Evolutionary conservation across 306 rosid species (phyloP).

Genomic region (Cotoneaster glaucophyllus): DNA sequence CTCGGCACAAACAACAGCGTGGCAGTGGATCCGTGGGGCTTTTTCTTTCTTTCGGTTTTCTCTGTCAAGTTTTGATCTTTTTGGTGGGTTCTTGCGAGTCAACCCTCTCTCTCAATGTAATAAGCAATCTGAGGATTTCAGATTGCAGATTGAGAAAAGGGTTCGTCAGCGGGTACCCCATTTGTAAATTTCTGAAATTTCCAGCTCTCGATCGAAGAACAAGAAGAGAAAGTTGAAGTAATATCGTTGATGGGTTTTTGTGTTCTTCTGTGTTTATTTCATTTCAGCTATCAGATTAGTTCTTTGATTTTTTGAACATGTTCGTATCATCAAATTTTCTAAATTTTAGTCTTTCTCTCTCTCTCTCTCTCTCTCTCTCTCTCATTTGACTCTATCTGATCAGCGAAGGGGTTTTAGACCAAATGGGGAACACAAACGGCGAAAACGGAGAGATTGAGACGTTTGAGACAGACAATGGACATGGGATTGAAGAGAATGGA

Average conservation of each 20-base stretch:
- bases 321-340: background rate
- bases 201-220: background rate
- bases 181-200: slow-evolving; percentile 16
- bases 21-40: background rate
- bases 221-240: slow-evolving; percentile 16
- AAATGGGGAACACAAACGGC: slow-evolving; percentile 34
- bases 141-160: background rate
- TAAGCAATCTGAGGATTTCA: background rate
- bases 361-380: background rate
- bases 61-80: background rate
- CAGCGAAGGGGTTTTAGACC: slow-evolving; percentile 3
- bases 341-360: background rate
- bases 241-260: background rate
- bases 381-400: slow-evolving; percentile 10
- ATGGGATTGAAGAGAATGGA: slow-evolving; percentile 35
- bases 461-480: slow-evolving; percentile 22
- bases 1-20: background rate
- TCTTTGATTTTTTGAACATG: background rate
- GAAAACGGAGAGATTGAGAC: slow-evolving; percentile 46
- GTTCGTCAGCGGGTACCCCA: background rate
- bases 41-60: too few relatives aligned
- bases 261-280: background rate
- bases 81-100: slow-evolving; percentile 1
- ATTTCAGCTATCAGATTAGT: background rate
- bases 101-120: background rate